Base-by-base conservation (phyloP, 139 green algal genomes). In the Chlorella sp. region DNA sequence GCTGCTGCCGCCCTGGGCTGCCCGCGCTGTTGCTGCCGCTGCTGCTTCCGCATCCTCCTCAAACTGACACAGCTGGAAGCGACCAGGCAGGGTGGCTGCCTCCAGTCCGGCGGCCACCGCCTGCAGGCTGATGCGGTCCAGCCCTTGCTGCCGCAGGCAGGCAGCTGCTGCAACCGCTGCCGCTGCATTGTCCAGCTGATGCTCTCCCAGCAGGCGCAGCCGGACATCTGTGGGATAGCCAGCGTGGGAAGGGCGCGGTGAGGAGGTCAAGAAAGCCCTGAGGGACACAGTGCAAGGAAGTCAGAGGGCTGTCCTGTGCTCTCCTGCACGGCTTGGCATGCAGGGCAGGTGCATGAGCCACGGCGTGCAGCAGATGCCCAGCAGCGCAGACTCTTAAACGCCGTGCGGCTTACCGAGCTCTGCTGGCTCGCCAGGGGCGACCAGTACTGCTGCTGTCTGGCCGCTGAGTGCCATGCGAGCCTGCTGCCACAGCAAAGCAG, bases 121-220 rank as follows among this genome's bases (percentile, higher is more conserved):
- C 32, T 60, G 47, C 44, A 86, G n/a, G 70, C 23, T 38, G 55
- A 92, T 78, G 30, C 78, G 67, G 47, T 81, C 28, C n/a, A 87
- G 76, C 38, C 87, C 85, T 41, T 85, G 62, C 30, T 26, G 63
- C 25, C 26, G 38, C 30, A 91, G 70, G 23, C 63, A 44, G 28
- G 79, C 83, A 6, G 87, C 92, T 39, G 93, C 89, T 12, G 89
- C 81, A 36, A 94, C 87, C 4, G 94, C 94, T 20, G 92, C 81
- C 2, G 90, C 91, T 51, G 93, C 91, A 68, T 98, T 98, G 55
- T 83, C 85, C 18, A 82, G 74, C 80, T 98, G 94, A 73, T 95
- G 91, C 0, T n/a, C 47, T 4, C 94, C 95, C 38, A 95, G 69
- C n/a, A 97, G 63, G 20, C 84, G 68, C 82, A 95, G 41, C 63